Evolutionary conservation across 306 rosid genomes (phyloP), one percentile per base, ranked within the genome.

Genomic region (Prunus padus): DNA sequence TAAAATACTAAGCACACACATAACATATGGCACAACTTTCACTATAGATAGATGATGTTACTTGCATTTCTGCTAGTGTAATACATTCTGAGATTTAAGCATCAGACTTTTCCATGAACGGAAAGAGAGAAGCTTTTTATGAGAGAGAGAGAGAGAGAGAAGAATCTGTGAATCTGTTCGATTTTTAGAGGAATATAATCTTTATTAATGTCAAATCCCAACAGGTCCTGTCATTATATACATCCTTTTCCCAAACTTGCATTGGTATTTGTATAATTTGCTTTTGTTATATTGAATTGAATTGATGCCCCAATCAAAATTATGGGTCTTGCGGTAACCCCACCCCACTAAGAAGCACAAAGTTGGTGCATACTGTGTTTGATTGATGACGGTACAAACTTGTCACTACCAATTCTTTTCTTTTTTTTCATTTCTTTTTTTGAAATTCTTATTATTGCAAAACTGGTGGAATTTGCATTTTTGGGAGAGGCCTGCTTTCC

Each of bases 151-250:
- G n/a, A n/a, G n/a, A n/a, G n/a, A n/a, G n/a, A n/a, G n/a, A n/a
- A n/a, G 82, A 83, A 60, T 80, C 40, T 47, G 78, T 74, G 92
- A 89, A 91, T 88, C 76, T 89, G 85, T 86, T 88, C 79, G 37
- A 59, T 33, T 18, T 25, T 46, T 66, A 67, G 82, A 67, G 76
- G 86, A 85, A 86, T 79, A 84, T 84, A 76, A 80, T 83, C 84
- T 76, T 76, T 77, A 28, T 40, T 77, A 62, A 54, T 65, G 82
- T 75, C 79, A 82, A 85, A 71, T 76, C 81, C 56, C 76, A 66
- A 33, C 63, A 76, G 37, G 84, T 72, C 88, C 59, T 75, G 76
- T 87, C 93, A 78, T 65, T 59, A 63, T 67, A 62, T 76, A 71
- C 76, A 64, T 80, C 73, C 28, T 67, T 74, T 71, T 71, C 56